Conservation (phyloP, 2,329 filamentous ascomycete genomes). For the Acarospora socialis region DNA sequence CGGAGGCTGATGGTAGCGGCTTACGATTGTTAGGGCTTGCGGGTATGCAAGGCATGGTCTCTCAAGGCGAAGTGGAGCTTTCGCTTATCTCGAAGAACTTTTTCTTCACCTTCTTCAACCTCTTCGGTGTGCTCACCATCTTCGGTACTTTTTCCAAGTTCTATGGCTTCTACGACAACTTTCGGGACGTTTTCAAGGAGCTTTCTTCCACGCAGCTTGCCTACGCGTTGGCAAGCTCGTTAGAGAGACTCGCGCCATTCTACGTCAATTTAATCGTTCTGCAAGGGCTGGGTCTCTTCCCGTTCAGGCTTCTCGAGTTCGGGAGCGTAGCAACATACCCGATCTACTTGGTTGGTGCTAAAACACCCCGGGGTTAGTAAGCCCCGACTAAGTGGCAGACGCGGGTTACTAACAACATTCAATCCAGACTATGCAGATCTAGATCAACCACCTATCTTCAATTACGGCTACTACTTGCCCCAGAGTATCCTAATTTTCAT, state of each 20-base stretch:
- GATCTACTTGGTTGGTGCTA: slow-evolving; percentile 60
- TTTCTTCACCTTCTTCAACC: slow-evolving; percentile 98
- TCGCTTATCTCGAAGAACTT: slow-evolving; percentile 97
- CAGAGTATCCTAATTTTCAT: slow-evolving; percentile 89
- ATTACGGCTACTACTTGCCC: slow-evolving; percentile 90
- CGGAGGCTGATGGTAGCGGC: too few species aligned
- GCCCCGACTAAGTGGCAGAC: slow-evolving; percentile 6
- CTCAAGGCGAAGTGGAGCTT: slow-evolving; percentile 83
- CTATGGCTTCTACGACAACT: slow-evolving; percentile 43
- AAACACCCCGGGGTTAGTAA: slow-evolving; percentile 55
- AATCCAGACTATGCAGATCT: slow-evolving; percentile 61
- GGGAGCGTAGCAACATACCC: slow-evolving; percentile 76
- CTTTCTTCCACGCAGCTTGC: slow-evolving; percentile 70
- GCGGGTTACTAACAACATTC: too few species aligned
- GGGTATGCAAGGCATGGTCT: slow-evolving; percentile 86
- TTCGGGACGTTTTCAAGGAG: slow-evolving; percentile 63
- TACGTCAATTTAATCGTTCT: slow-evolving; percentile 91
- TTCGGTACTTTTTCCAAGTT: slow-evolving; percentile 70
- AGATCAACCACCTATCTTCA: slow-evolving; percentile 70
- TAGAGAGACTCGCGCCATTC: slow-evolving; percentile 63
- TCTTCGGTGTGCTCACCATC: slow-evolving; percentile 87
- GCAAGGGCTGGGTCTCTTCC: slow-evolving; percentile 85
- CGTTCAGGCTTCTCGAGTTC: slow-evolving; percentile 80
- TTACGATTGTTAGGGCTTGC: slow-evolving; percentile 44
- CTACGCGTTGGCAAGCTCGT: slow-evolving; percentile 56